Percentiles rank a stretch among this genome's conserved stretches.
Conservation (phyloP, 768 basidiomycete species). For the Guyanaporus albipodus region DNA sequence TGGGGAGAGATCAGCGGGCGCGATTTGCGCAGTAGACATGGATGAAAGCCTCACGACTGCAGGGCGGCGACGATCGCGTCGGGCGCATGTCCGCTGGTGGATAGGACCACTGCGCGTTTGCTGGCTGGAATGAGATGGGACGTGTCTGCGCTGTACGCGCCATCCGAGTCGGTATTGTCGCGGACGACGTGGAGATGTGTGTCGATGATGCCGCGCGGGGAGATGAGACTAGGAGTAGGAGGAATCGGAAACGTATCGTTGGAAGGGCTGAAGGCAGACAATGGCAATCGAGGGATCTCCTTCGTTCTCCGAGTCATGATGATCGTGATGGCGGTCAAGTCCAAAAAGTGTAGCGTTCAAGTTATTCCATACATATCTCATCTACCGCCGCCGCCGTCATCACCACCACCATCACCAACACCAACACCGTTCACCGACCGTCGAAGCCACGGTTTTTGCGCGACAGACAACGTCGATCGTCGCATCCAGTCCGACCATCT, state of each 20-base stretch:
- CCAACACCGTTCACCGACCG: conserved; percentile 13
- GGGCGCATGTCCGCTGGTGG: conserved; percentile 35
- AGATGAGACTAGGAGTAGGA: conserved; percentile 62
- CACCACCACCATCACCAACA: background rate
- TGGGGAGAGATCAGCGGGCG: background rate
- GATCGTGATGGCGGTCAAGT: conserved; percentile 12
- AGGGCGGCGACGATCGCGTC: conserved; percentile 42
- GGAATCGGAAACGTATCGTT: conserved; percentile 68
- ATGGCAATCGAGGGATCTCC: conserved; percentile 64
- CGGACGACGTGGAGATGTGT: conserved; percentile 52
- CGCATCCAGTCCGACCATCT: conserved; percentile 31
- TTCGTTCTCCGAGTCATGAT: conserved; percentile 52
- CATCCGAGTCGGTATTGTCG: conserved; percentile 14
- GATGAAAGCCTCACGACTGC: conserved; percentile 33
- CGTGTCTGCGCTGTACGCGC: conserved; percentile 28
- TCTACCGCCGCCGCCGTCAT: too few relatives aligned
- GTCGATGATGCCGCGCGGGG: conserved; percentile 64
- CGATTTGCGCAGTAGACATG: background rate
- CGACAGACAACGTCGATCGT: conserved; percentile 1
- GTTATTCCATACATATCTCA: too few relatives aligned
- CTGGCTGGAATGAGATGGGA: conserved; percentile 42
- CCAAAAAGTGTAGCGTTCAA: background rate
- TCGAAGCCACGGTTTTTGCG: conserved; percentile 19
- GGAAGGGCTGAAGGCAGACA: conserved; percentile 73
- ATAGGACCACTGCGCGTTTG: conserved; percentile 58